Base-by-base conservation (phyloP, 345 rosid genomes). In the Arabidopsis arenosa region DNA sequence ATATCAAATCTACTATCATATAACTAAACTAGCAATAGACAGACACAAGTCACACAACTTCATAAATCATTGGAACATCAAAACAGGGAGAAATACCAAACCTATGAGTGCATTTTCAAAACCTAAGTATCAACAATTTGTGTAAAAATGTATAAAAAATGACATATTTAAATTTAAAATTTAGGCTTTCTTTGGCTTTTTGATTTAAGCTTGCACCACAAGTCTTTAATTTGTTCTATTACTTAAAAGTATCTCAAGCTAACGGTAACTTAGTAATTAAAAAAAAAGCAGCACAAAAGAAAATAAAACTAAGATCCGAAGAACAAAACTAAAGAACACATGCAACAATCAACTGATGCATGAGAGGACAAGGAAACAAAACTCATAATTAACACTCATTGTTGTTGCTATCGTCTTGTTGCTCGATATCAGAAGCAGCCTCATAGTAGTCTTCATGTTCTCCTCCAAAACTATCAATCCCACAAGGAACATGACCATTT, bases 401-500 rank as follows among this genome's bases (percentile, higher is more conserved):
- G 74, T 75, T 36, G 65, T 65, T 65, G 40, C 66, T 39, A 32
- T 75, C 68, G 33, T 76, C 57, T 51, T 85, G 84, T 83, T 86
- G 89, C 67, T 93, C 95, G 63, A 86, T 85, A 37, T 93, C 93
- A 58, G 93, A 93, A 23, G 86, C 86, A 1, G 85, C 84, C 18
- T 85, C 96, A 21, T 86, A 66, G 58, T 74, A 66, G 32, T 74
- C 94, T 8, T 91, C 91, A 49, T 84, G 89, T 76, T 87, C 74
- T 68, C 73, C 75, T 47, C 64, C 70, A 62, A 76, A 63, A 57
- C 70, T 84, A 54, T 70, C 90, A 65, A 85, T 85, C 18, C 87
- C 96, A 70, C 52, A 80, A 74, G 95, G 88, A 9, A 86, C 83
- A 84, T 94, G 98, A 39, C 91, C 92, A 62, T 79, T 58, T n/a